Evolutionary conservation across 306 rosid species (phyloP).

Genomic region (Rosa lucieae): DNA sequence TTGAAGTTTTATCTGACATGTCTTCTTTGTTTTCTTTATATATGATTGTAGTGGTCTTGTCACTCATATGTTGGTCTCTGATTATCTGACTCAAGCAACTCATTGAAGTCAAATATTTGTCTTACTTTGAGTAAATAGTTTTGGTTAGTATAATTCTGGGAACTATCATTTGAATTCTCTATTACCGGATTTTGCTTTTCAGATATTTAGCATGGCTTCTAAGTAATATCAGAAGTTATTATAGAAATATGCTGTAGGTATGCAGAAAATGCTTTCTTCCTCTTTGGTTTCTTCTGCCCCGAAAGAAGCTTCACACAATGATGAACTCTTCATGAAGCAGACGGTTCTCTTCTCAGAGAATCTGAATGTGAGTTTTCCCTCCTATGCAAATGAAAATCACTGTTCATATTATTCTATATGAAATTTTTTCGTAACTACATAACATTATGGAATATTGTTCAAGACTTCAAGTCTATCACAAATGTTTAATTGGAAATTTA

Average conservation of each 20-base stretch:
- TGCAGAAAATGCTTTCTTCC: conserved; percentile 24
- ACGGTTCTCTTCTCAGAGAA: conserved; percentile 37
- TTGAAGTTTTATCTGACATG: neutral
- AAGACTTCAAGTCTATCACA: neutral
- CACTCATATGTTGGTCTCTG: neutral
- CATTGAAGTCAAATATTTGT: neutral
- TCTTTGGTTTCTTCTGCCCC: conserved; percentile 21
- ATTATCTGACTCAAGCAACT: neutral
- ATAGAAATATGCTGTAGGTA: neutral
- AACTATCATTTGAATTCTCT: neutral
- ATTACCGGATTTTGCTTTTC: neutral
- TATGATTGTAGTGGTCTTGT: neutral
- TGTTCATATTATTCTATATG: neutral
- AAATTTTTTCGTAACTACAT: neutral
- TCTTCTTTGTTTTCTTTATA: neutral
- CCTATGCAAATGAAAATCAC: neutral
- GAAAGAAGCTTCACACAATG: conserved; percentile 33
- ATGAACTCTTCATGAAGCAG: conserved; percentile 47
- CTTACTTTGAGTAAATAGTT: neutral
- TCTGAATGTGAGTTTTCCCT: conserved; percentile 25
- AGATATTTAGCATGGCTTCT: neutral
- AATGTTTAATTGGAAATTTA: conserved; percentile 6
- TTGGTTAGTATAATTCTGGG: neutral
- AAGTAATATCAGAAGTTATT: neutral
- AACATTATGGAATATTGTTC: neutral